Evolutionary conservation across 1,284 basidiomycete genomes (phyloP), one percentile per base, ranked within the genome.

Genomic region (Cryptococcus sp.): DNA sequence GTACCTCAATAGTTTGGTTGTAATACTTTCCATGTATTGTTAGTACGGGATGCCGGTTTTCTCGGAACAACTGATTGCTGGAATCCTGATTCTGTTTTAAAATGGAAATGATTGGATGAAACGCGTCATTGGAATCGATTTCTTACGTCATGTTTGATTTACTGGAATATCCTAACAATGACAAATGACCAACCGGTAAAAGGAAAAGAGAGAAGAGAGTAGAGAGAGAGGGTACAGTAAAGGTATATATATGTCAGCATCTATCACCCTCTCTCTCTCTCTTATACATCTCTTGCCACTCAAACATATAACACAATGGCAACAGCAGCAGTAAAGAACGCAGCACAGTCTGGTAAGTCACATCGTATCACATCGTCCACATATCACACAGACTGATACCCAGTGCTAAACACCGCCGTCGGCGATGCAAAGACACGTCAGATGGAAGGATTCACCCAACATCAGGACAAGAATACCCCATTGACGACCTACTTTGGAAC

Each of bases 401-500:
- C 39, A 67, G 65, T 60, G 23, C 53, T 62, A 32, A 65, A 66
- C 53, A 52, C 53, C 39, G 50, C 63, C n/a, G 55, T 64, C 13
- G 67, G 67, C 42, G 64, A 73, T 56, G 63, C 69, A 48, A 73
- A 73, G 55, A 51, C 61, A 24, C 51, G 69, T 1, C 71, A 73
- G 54, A 66, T 73, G 57, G 59, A 61, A 25, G 41, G 45, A 11
- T 67, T 59, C 53, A 58, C 60, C 16, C 47, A 64, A 32, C 57
- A 65, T 21, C 56, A 65, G 44, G 59, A 61, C 44, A 39, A 55
- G 9, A 57, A 57, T 32, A 64, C 61, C 11, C 63, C 63, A 10
- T 49, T 70, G 46, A 71, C 69, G 7, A 64, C 72, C 10, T 74
- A 74, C 61, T 72, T 62, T 46, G 72, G 72, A 16, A 53, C 61